Percentiles rank a stretch among this genome's conserved stretches.
phyloP scores from a whole-genome alignment of 2,329 filamentous ascomycete genomes.

The Daldinia sp. region DNA sequence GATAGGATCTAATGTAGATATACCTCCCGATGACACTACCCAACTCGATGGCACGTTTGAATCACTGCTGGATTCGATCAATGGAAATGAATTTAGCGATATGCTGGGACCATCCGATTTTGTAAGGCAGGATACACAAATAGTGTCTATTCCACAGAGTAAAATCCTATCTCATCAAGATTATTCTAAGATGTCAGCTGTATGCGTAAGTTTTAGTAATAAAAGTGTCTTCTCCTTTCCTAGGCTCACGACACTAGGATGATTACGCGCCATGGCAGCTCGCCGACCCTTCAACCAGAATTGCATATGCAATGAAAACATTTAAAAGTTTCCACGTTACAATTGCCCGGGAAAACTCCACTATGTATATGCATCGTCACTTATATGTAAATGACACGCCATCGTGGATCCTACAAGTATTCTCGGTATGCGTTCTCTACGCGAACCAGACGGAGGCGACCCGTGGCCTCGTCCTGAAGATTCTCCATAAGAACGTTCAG shows the following conservation, averaged over 20 bases:
- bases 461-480: conserved; percentile 56
- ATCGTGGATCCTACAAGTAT: conserved; percentile 56
- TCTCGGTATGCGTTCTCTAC: conserved; percentile 57
- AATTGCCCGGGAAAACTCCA: conserved; percentile 54
- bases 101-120: conserved; percentile 23
- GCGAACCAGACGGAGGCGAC: conserved; percentile 54
- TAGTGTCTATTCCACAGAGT: conserved; percentile 15
- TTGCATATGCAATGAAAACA: conserved; percentile 53
- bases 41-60: conserved; percentile 37
- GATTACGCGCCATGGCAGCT: conserved; percentile 48
- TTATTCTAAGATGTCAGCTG: conserved; percentile 40
- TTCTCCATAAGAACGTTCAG: conserved; percentile 54
- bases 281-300: conserved; percentile 56
- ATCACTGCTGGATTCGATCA: conserved; percentile 29
- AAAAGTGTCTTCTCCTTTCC: neutral
- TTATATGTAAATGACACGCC: conserved; percentile 58
- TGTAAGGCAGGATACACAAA: conserved; percentile 10
- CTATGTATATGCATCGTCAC: conserved; percentile 59
- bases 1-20: conserved; percentile 17
- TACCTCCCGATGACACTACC: conserved; percentile 21
- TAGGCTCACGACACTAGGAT: conserved; percentile 30
- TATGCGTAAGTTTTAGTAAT: conserved; percentile 43
- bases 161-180: conserved; percentile 35
- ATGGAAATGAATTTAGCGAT: conserved; percentile 22
- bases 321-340: conserved; percentile 52